These are phyloP conservation scores for Tetracladium marchalianum DNA, from an alignment of 495 filamentous ascomycete genomes.

Conservation along the genomic window DNA sequence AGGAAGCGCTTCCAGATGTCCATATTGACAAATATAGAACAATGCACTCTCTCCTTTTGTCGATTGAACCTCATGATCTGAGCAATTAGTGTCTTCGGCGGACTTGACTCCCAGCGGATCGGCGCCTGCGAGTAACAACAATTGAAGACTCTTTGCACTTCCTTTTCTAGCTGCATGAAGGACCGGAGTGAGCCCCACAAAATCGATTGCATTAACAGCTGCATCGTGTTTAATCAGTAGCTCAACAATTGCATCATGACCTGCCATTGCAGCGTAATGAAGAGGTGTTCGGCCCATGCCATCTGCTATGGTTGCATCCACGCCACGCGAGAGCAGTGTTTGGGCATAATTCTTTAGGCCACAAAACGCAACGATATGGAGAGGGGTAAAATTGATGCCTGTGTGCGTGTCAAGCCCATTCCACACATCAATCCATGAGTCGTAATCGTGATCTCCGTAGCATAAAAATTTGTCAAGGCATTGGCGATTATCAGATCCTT, in stretches of 20 bases:
- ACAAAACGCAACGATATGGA: not conserved
- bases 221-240: constrained; percentile 9
- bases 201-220: constrained; percentile 4
- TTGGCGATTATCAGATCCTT: not conserved
- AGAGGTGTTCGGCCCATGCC: constrained; percentile 9
- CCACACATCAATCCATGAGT: not conserved
- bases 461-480: not conserved
- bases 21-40: constrained; percentile 17
- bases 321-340: not conserved
- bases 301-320: not conserved
- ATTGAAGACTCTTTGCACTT: not conserved
- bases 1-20: constrained; percentile 13
- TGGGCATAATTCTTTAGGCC: not conserved
- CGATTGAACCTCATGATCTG: not conserved
- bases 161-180: constrained; percentile 10
- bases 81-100: not conserved
- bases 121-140: constrained; percentile 13
- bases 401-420: not conserved
- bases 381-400: not conserved
- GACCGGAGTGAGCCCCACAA: constrained; percentile 15
- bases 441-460: not conserved
- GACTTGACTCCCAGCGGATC: constrained; percentile 15
- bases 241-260: constrained; percentile 9
- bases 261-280: constrained; percentile 11
- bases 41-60: constrained; percentile 6